These are phyloP conservation scores for Candida boidinii DNA, from an alignment of 805 yeast genomes.

Conservation along the genomic window DNA sequence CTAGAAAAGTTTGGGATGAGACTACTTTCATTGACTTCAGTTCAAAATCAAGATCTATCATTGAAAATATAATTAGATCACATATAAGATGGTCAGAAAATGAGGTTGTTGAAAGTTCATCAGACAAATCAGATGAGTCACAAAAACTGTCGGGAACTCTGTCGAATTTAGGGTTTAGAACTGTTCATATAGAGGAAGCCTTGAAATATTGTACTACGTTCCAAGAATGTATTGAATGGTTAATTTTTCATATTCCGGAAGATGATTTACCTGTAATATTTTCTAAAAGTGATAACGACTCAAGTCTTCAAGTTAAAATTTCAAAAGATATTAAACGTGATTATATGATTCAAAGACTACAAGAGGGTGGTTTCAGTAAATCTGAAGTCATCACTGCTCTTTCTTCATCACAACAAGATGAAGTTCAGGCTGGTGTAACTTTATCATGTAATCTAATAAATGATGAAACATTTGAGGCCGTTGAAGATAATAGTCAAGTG, in stretches of 20 bases:
- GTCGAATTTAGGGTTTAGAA: constrained; percentile 73
- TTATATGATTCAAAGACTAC: constrained; percentile 46
- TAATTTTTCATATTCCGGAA: constrained; percentile 84
- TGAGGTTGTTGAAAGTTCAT: constrained; percentile 7
- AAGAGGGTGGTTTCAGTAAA: constrained; percentile 61
- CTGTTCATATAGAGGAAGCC: constrained; percentile 64
- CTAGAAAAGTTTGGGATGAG: constrained; percentile 59
- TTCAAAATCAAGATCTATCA: constrained; percentile 48
- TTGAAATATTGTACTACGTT: constrained; percentile 44
- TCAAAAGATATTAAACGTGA: constrained; percentile 47
- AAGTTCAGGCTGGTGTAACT: constrained; percentile 40
- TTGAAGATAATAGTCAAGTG: constrained; percentile 9
- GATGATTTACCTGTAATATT: constrained; percentile 78
- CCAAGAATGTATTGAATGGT: constrained; percentile 59
- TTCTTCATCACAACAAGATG: constrained; percentile 32
- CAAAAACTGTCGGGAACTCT: no score
- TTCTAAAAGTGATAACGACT: constrained; percentile 46
- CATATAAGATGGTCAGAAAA: constrained; percentile 47
- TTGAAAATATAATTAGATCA: constrained; percentile 52
- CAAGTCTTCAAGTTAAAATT: constrained; percentile 47
- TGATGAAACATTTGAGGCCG: constrained; percentile 1
- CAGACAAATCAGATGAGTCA: constrained; percentile 5
- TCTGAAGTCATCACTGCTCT: constrained; percentile 51
- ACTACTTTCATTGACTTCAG: constrained; percentile 65
- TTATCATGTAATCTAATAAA: constrained; percentile 32